Conservation (phyloP, 257 asterid genomes). For the Solanum tacnaense region DNA sequence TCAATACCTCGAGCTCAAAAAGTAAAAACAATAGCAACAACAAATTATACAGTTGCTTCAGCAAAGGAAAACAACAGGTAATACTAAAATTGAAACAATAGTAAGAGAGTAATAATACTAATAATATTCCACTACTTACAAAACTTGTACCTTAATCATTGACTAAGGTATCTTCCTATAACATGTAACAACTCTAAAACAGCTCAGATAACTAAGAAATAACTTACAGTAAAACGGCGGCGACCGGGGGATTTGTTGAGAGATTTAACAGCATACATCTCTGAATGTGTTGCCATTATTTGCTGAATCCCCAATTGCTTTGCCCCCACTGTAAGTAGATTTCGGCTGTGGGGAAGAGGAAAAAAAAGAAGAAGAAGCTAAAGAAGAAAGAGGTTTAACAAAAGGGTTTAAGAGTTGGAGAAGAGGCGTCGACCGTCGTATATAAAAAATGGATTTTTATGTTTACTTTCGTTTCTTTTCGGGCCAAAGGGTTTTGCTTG, state of each 20-base stretch:
- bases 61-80: not conserved
- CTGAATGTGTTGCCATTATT: slow-evolving; percentile 61
- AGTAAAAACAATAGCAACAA: not conserved
- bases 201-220: not conserved
- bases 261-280: slow-evolving; percentile 63
- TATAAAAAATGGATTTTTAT: not conserved
- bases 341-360: not conserved
- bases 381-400: not conserved
- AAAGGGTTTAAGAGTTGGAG: not conserved
- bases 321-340: not conserved
- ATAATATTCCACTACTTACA: not conserved
- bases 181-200: not conserved
- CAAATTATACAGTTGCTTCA: not conserved
- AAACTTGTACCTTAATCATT: not conserved
- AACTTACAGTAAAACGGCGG: slow-evolving; percentile 70
- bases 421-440: not conserved
- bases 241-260: slow-evolving; percentile 53
- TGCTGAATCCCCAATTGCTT: not conserved
- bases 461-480: not conserved
- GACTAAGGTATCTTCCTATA: not conserved
- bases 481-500: not conserved
- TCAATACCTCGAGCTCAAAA: not conserved
- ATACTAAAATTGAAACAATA: not conserved
- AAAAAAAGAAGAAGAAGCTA: not conserved
- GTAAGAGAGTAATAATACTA: not conserved